Evolutionary conservation across 768 basidiomycete species (phyloP).

Genomic region (Hygrophoropsis aurantiaca): DNA sequence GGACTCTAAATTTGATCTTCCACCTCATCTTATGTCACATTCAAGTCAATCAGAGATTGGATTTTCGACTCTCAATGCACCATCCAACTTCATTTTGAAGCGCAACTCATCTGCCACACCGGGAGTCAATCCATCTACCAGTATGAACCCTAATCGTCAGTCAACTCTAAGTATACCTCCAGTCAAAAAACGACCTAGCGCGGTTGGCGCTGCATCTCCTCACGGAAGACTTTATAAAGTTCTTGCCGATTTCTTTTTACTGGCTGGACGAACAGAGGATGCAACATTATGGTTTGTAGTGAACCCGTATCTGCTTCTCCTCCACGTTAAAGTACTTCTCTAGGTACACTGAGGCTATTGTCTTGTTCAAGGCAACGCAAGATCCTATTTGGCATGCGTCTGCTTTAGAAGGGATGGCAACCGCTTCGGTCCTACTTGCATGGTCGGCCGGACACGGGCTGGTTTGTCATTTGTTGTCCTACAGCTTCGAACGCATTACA

Average conservation of each 20-base stretch:
- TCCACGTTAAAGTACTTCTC: slow-evolving; percentile 13
- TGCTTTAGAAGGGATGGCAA: slow-evolving; percentile 82
- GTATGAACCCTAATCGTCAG: slow-evolving; percentile 43
- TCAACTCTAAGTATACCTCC: slow-evolving; percentile 45
- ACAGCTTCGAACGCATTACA: too few relatives aligned
- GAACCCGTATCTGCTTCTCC: slow-evolving; percentile 3
- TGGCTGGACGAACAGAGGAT: slow-evolving; percentile 85
- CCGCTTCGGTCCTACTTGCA: slow-evolving; percentile 75
- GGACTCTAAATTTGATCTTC: slow-evolving; percentile 41
- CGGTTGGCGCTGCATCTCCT: slow-evolving; percentile 68
- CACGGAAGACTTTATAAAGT: slow-evolving; percentile 88
- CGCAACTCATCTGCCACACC: slow-evolving; percentile 55
- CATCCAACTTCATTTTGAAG: slow-evolving; percentile 38
- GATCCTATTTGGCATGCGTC: slow-evolving; percentile 91
- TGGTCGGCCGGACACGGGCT: slow-evolving; percentile 77
- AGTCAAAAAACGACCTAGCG: slow-evolving; percentile 60
- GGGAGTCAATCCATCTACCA: slow-evolving; percentile 15
- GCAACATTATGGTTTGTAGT: slow-evolving; percentile 69
- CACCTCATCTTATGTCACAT: slow-evolving; percentile 46
- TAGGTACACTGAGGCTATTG: slow-evolving; percentile 86
- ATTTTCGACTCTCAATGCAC: slow-evolving; percentile 17
- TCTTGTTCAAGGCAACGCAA: slow-evolving; percentile 67
- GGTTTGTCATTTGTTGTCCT: slow-evolving; percentile 49
- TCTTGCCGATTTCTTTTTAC: slow-evolving; percentile 82
- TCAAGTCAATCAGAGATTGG: slow-evolving; percentile 58